Percentiles rank a stretch among this genome's conserved stretches.
Conservation (phyloP, 2,329 filamentous ascomycete genomes). For the Penicillium nordicum region DNA sequence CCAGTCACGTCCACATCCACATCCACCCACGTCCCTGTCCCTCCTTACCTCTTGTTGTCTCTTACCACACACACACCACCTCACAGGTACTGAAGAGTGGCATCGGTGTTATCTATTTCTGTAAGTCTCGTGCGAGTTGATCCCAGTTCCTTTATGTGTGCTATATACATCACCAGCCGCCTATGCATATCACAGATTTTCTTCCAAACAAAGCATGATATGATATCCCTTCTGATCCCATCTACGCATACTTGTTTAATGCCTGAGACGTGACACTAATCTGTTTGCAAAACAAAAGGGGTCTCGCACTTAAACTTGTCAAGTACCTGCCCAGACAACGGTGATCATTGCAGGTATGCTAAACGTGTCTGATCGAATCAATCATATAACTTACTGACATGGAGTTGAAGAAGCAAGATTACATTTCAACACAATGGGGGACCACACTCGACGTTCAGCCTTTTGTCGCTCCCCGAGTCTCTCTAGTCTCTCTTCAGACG, state of each 20-base stretch:
- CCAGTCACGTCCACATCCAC: background rate
- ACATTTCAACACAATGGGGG: background rate
- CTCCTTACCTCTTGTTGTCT: background rate
- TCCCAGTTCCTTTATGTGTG: background rate
- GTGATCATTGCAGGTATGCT: background rate
- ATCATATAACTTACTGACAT: background rate
- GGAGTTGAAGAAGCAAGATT: background rate
- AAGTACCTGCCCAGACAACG: background rate
- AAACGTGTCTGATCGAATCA: background rate
- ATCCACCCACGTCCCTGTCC: background rate
- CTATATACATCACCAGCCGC: background rate
- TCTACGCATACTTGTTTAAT: background rate
- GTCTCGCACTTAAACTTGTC: background rate
- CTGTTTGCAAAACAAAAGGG: background rate
- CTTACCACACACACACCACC: no score
- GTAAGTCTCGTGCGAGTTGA: background rate
- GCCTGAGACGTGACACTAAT: background rate
- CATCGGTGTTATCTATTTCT: background rate
- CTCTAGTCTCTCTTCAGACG: background rate
- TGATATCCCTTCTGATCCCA: background rate
- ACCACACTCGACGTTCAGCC: background rate
- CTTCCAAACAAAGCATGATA: background rate
- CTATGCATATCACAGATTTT: background rate
- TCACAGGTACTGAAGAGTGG: background rate
- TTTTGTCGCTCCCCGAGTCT: background rate